These are phyloP conservation scores for barrel medic (Medicago truncatula) DNA, from an alignment of 306 rosid species.

Conservation along the genomic window MtrunA17r5.0-ANR NC_053045.1:60406001-60406500, in stretches of 20 bases:
- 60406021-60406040: background rate
- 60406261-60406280: constrained; percentile 24
- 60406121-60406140: too few relatives aligned
- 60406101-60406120: too few relatives aligned
- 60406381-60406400: constrained; percentile 28
- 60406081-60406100: too few relatives aligned
- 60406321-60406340: constrained; percentile 18
- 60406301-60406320: background rate
- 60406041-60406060: background rate
- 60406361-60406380: background rate
- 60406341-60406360: constrained; percentile 27
- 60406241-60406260: background rate
- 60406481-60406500: constrained; percentile 29
- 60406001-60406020: background rate
- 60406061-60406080: background rate
- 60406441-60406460: constrained; percentile 1
- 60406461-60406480: background rate
- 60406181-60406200: constrained; percentile 3
- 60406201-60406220: background rate
- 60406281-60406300: constrained; percentile 23
- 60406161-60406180: too few relatives aligned
- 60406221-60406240: background rate
- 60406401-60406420: constrained; percentile 30
- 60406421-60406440: constrained; percentile 22
- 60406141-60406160: too few relatives aligned